These are phyloP conservation scores for Ustilaginoidea virens DNA, from an alignment of 2,329 filamentous ascomycete species.

Conservation along the genomic window DNA sequence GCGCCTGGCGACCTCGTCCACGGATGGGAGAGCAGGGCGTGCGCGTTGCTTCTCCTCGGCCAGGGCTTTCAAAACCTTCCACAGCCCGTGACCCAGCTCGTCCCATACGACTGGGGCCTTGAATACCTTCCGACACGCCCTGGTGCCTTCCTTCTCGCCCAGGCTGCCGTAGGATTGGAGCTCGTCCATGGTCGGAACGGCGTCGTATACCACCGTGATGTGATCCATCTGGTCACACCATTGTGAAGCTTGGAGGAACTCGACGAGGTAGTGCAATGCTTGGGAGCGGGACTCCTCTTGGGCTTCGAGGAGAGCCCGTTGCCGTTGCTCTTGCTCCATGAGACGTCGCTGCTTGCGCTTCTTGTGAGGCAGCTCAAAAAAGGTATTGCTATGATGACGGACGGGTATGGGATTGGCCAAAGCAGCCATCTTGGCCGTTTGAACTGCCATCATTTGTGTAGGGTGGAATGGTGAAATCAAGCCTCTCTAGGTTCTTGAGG, in stretches of 20 bases:
- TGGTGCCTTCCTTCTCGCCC: slow-evolving; percentile 18
- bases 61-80: slow-evolving; percentile 12
- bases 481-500: not conserved
- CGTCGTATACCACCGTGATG: slow-evolving; percentile 18
- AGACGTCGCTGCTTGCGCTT: slow-evolving; percentile 9
- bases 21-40: not conserved
- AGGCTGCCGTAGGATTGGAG: slow-evolving; percentile 17
- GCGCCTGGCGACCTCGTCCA: slow-evolving; percentile 1
- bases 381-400: slow-evolving; percentile 5
- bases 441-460: slow-evolving; percentile 3
- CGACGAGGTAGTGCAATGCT: slow-evolving; percentile 17
- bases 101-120: slow-evolving; percentile 24
- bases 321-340: slow-evolving; percentile 7
- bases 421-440: slow-evolving; percentile 4
- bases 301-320: slow-evolving; percentile 13
- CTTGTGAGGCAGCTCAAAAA: slow-evolving; percentile 11
- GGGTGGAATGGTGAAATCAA: not conserved
- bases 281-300: slow-evolving; percentile 15
- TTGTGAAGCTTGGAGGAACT: slow-evolving; percentile 13
- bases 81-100: slow-evolving; percentile 19
- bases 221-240: slow-evolving; percentile 17
- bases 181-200: slow-evolving; percentile 18
- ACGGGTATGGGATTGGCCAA: slow-evolving; percentile 4
- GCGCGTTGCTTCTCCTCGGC: slow-evolving; percentile 7
- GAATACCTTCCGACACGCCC: slow-evolving; percentile 20